These are phyloP conservation scores for Tuber borchii DNA, from an alignment of 495 filamentous ascomycete genomes.

Conservation along the genomic window DNA sequence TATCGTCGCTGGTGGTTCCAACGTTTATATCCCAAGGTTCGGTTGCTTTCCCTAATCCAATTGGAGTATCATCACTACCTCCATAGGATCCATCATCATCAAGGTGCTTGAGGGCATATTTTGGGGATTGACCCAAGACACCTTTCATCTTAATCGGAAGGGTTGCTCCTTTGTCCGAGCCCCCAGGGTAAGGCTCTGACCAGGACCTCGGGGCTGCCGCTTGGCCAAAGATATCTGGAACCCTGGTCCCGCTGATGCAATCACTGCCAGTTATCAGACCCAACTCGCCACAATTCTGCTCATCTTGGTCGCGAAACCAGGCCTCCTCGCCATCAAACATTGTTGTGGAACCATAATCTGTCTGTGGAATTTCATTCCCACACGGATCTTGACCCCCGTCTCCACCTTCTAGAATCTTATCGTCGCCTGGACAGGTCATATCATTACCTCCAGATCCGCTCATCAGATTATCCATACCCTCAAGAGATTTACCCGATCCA, in stretches of 20 bases:
- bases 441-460: background rate
- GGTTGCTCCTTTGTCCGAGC: background rate
- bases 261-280: background rate
- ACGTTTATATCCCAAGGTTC: background rate
- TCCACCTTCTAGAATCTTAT: background rate
- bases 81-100: background rate
- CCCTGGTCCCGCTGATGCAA: background rate
- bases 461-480: background rate
- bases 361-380: background rate
- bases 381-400: background rate
- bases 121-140: background rate
- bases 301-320: background rate
- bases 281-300: background rate
- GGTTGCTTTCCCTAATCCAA: background rate
- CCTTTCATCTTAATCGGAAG: background rate
- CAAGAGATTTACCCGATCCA: background rate
- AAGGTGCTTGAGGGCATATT: background rate
- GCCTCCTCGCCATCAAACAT: background rate
- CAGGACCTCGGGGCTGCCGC: background rate
- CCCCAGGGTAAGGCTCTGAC: background rate
- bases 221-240: background rate
- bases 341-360: background rate
- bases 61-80: background rate
- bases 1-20: background rate
- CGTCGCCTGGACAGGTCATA: background rate